Conservation (phyloP, 805 yeast species). For the Metschnikowia arizonensis region DNA sequence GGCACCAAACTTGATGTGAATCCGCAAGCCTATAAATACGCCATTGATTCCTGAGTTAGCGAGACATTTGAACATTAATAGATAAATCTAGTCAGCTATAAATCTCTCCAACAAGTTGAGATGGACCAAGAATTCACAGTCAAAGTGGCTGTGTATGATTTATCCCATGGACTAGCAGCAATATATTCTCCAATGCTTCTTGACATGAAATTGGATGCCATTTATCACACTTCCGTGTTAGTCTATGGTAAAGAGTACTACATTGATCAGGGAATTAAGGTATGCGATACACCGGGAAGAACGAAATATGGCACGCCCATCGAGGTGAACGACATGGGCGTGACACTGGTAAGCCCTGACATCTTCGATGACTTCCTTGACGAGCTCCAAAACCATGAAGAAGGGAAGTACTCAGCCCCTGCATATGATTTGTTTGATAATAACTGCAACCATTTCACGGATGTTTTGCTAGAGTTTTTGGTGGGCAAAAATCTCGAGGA, state of each 20-base stretch:
- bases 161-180: constrained; percentile 59
- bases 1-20: constrained; percentile 3
- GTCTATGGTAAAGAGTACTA: constrained; percentile 52
- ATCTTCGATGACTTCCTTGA: constrained; percentile 49
- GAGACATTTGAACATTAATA: background rate
- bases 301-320: constrained; percentile 59
- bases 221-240: constrained; percentile 63
- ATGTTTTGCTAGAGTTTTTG: constrained; percentile 52
- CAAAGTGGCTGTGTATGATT: constrained; percentile 57
- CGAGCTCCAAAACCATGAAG: constrained; percentile 40
- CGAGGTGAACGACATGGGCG: constrained; percentile 51
- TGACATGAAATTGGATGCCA: constrained; percentile 55
- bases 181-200: constrained; percentile 46
- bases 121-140: constrained; percentile 31
- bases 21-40: background rate
- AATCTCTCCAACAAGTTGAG: background rate
- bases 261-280: constrained; percentile 55
- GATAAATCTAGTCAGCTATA: background rate
- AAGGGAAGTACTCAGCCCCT: constrained; percentile 41
- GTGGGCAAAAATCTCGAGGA: constrained; percentile 54
- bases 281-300: constrained; percentile 40
- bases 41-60: background rate
- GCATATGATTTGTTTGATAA: constrained; percentile 56
- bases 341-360: constrained; percentile 49
- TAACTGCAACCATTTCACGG: constrained; percentile 67